A percentile compares a stretch with the other conserved stretches of the same genome.
These are phyloP conservation scores for Epichloe sp. DNA, from an alignment of 2,329 filamentous ascomycete species.

Conservation along the genomic window DNA sequence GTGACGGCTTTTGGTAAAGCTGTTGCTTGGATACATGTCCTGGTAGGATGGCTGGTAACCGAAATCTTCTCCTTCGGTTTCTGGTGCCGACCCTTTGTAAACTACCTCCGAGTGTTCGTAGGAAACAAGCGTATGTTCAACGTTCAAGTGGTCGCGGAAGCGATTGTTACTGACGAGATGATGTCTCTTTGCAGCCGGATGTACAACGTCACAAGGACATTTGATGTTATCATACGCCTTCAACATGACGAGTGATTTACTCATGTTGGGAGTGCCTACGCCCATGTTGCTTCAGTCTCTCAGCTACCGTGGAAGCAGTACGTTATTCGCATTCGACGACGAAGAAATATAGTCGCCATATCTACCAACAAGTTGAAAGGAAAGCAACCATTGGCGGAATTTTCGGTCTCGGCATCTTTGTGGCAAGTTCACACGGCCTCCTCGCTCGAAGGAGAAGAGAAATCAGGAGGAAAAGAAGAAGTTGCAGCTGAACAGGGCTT, in stretches of 20 bases:
- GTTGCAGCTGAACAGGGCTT: background rate
- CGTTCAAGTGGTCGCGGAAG: no score
- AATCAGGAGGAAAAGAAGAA: background rate
- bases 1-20: no score
- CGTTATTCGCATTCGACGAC: background rate
- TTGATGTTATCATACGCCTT: constrained; percentile 1
- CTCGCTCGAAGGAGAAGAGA: background rate
- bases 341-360: background rate
- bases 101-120: no score
- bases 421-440: constrained; percentile 11
- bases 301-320: constrained; percentile 5
- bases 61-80: no score
- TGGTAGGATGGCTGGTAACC: no score
- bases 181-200: no score
- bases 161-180: no score
- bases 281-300: constrained; percentile 1
- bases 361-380: constrained; percentile 1
- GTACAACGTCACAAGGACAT: constrained; percentile 2
- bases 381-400: constrained; percentile 15
- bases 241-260: constrained; percentile 2
- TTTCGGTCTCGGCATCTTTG: constrained; percentile 34
- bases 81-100: no score
- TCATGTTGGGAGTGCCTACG: constrained; percentile 2
- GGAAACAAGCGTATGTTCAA: no score
- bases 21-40: no score